Base-by-base conservation (phyloP, 805 yeast genomes). In the Nakazawaea laoshanensis region DNA sequence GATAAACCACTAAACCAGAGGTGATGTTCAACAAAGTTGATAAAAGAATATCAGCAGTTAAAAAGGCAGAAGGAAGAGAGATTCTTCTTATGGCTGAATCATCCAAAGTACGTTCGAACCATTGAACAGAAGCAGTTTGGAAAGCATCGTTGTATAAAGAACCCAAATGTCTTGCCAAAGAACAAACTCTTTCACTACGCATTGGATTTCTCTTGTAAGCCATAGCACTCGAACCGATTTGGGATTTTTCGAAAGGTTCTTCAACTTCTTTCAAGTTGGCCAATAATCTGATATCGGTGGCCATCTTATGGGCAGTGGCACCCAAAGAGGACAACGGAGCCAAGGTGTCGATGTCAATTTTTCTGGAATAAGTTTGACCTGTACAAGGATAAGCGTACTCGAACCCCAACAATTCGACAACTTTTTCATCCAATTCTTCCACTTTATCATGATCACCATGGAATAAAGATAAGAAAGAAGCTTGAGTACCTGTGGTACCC, bases 401-500 rank as follows among this genome's bases (percentile, higher is more conserved):
- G 50, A 92, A 92, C 7, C 97, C 98, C 43, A 88, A 69, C 48
- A 92, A 71, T 61, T 92, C 86, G 38, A 87, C 94, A 39, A 92
- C 96, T 48, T 86, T 79, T 55, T 82, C 77, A 58, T 92, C 98
- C 50, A 92, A 67, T 36, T 67, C 77, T 64, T 92, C 98, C 44
- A 92, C 98, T 64, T 85, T 87, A 54, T 83, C 96, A 61, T 89
- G 96, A 60, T 92, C 80, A 44, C 97, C 97, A 50, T 89, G 94
- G 78, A 87, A 92, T 47, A 92, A 71, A 13, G 96, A 74, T 55
- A 92, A 66, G 73, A 92, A 92, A 2, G 97, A 89, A 36, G 84
- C 98, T 65, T 92, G 98, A 25, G 98, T 92, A 61, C 98, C 98
- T 30, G 98, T 92, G 40, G 98, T 92, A 55, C 98, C 98, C 67